phyloP scores from a whole-genome alignment of 768 basidiomycete genomes.

The Hygrophorus russula region DNA sequence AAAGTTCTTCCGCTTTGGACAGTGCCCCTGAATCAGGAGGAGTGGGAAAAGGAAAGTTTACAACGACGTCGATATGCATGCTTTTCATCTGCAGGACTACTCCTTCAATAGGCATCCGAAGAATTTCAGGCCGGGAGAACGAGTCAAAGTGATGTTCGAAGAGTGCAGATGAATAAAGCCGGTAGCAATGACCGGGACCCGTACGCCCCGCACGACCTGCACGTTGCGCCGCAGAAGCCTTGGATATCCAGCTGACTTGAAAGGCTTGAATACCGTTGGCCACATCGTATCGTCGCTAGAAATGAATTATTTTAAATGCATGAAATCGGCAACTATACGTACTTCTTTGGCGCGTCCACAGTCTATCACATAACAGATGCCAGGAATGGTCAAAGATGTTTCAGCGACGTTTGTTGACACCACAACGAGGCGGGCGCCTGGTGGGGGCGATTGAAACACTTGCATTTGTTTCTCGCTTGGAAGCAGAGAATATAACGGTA shows the following conservation, averaged over 20 bases:
- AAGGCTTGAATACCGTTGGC: slow-evolving; percentile 83
- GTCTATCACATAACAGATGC: slow-evolving; percentile 96
- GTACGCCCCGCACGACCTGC: slow-evolving; percentile 96
- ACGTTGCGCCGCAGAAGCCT: slow-evolving; percentile 89
- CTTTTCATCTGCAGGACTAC: slow-evolving; percentile 97
- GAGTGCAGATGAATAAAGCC: slow-evolving; percentile 90
- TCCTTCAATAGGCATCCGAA: slow-evolving; percentile 93
- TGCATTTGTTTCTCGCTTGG: slow-evolving; percentile 92
- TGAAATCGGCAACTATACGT: slow-evolving; percentile 3
- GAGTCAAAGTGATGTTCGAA: slow-evolving; percentile 87
- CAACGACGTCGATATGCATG: slow-evolving; percentile 94
- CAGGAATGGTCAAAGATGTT: slow-evolving; percentile 93
- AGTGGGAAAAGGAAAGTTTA: slow-evolving; percentile 98
- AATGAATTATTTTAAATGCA: background rate
- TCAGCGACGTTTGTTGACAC: slow-evolving; percentile 96
- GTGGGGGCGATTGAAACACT: slow-evolving; percentile 81
- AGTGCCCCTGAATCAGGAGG: slow-evolving; percentile 75
- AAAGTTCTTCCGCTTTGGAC: slow-evolving; percentile 68
- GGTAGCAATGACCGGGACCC: slow-evolving; percentile 96
- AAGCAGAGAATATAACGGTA: slow-evolving; percentile 88
- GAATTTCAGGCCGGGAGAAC: slow-evolving; percentile 85
- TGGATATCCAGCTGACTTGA: slow-evolving; percentile 88
- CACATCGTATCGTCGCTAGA: slow-evolving; percentile 73
- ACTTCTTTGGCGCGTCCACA: slow-evolving; percentile 94
- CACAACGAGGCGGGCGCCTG: slow-evolving; percentile 76